Evolutionary conservation across 1,284 basidiomycete species (phyloP).

Genomic region (Psilocybe mexicana): DNA sequence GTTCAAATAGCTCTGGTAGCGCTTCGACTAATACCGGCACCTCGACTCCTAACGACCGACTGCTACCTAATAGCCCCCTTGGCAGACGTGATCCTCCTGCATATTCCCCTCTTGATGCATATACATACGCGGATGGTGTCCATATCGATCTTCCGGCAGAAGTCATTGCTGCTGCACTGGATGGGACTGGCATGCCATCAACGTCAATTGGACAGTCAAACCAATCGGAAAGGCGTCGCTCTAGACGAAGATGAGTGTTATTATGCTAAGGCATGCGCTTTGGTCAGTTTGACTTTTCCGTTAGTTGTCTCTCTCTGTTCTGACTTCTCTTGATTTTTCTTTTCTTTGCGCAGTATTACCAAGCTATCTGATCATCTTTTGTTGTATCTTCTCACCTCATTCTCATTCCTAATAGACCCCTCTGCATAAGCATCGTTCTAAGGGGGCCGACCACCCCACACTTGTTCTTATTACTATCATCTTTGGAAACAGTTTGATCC

Average conservation of each 20-base stretch:
- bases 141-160: constrained; percentile 82
- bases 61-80: constrained; percentile 31
- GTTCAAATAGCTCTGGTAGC: constrained; percentile 32
- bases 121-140: constrained; percentile 77
- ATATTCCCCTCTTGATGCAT: constrained; percentile 81
- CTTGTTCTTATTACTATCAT: constrained; percentile 6
- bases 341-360: constrained; percentile 18
- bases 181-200: constrained; percentile 61
- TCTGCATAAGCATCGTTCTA: constrained; percentile 1
- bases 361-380: constrained; percentile 19
- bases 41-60: constrained; percentile 24
- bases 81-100: constrained; percentile 70
- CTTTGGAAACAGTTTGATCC: constrained; percentile 13
- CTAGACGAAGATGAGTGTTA: constrained; percentile 48
- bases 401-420: constrained; percentile 11
- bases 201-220: constrained; percentile 54
- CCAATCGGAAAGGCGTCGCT: constrained; percentile 56
- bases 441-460: background rate
- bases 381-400: constrained; percentile 5
- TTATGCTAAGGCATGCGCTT: constrained; percentile 12
- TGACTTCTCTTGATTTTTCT: background rate
- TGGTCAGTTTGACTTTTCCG: constrained; percentile 15
- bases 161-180: constrained; percentile 77
- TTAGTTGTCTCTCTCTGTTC: background rate
- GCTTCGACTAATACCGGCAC: constrained; percentile 8